Conservation (phyloP, 2,329 filamentous ascomycete genomes). For the Scytalidium sp. region DNA sequence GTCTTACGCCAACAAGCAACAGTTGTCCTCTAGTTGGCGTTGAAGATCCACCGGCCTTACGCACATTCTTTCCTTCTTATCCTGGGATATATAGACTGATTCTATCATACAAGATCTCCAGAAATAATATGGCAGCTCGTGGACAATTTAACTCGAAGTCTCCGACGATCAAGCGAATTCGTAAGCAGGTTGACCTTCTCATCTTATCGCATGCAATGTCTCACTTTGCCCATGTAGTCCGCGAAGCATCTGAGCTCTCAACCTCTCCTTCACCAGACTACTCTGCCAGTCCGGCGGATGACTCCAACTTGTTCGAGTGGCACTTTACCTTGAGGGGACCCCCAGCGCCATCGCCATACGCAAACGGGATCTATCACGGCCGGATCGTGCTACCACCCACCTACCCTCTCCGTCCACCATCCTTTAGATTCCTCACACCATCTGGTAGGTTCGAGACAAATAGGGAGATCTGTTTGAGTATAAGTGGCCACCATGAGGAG, state of each 20-base stretch:
- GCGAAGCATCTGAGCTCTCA: constrained; percentile 86
- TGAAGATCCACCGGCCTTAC: no score
- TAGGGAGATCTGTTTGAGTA: constrained; percentile 92
- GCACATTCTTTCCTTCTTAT: neutral
- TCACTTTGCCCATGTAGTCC: constrained; percentile 50
- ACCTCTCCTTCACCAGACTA: constrained; percentile 80
- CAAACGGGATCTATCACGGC: constrained; percentile 84
- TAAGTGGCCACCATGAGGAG: constrained; percentile 94
- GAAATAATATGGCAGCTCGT: neutral
- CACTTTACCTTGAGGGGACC: constrained; percentile 96
- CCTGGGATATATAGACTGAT: neutral
- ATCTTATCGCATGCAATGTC: constrained; percentile 7
- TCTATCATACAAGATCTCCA: neutral
- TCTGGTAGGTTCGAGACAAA: constrained; percentile 94
- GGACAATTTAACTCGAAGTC: constrained; percentile 65
- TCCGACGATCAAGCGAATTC: constrained; percentile 80
- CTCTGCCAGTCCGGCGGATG: constrained; percentile 73
- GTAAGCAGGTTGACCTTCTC: constrained; percentile 43
- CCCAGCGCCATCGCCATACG: constrained; percentile 56
- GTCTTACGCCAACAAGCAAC: neutral
- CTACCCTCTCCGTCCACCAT: constrained; percentile 88
- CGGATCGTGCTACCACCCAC: constrained; percentile 86
- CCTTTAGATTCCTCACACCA: constrained; percentile 93
- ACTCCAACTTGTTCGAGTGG: constrained; percentile 95
- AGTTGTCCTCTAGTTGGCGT: neutral